phyloP scores from a whole-genome alignment of 495 filamentous ascomycete genomes.

The Penicillium egyptiacum region DNA sequence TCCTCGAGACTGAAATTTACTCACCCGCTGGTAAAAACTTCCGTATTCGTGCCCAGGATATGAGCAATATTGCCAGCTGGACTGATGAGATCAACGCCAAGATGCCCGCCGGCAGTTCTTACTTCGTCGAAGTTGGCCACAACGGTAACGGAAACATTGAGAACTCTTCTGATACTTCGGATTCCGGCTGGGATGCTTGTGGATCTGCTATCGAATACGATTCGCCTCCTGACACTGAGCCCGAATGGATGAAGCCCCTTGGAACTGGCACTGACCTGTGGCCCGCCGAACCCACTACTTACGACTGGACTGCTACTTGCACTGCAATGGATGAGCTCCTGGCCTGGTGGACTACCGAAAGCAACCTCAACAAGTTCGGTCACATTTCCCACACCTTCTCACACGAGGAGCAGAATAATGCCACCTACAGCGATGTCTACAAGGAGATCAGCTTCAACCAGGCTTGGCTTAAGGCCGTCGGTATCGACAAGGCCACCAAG shows the following conservation, averaged over 20 bases:
- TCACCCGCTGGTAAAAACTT: constrained; percentile 43
- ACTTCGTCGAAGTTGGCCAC: constrained; percentile 58
- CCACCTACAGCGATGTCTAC: constrained; percentile 56
- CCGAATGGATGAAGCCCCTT: constrained; percentile 58
- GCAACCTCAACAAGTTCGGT: constrained; percentile 53
- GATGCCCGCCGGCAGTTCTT: constrained; percentile 55
- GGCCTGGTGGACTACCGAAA: constrained; percentile 47
- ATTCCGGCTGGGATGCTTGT: constrained; percentile 34
- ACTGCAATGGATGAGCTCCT: constrained; percentile 49
- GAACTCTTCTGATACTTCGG: constrained; percentile 35
- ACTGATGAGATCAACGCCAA: constrained; percentile 48
- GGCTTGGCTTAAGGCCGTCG: constrained; percentile 55
- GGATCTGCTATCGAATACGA: constrained; percentile 41
- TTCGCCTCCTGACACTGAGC: constrained; percentile 43
- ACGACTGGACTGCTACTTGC: constrained; percentile 51
- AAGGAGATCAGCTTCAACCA: constrained; percentile 62
- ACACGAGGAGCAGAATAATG: constrained; percentile 59
- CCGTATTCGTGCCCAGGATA: constrained; percentile 51
- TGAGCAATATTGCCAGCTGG: constrained; percentile 52
- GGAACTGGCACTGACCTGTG: constrained; percentile 58
- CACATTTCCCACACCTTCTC: constrained; percentile 65
- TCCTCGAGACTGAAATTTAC: constrained; percentile 57
- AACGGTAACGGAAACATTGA: constrained; percentile 64
- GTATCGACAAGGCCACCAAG: constrained; percentile 39
- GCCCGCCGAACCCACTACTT: constrained; percentile 47